Base-by-base conservation (phyloP, 1,139 yeast species). In the Zhuliangozyma parablackwelliae region DNA sequence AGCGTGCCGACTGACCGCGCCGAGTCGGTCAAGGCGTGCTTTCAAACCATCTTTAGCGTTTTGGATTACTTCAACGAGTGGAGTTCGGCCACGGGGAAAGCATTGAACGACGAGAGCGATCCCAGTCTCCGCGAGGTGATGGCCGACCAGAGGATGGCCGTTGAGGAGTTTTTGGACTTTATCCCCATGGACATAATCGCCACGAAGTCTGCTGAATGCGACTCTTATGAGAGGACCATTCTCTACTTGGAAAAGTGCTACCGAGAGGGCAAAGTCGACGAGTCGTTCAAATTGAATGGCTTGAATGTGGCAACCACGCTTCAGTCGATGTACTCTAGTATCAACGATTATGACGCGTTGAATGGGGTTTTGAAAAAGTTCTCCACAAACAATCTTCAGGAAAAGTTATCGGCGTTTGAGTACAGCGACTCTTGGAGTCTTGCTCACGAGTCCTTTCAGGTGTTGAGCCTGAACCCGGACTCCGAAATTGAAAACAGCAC, bases 331-430 rank as follows among this genome's bases (percentile, higher is more conserved):
- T 94, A 92, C 56, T 84, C 95, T 5, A 84, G 77, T 41, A 78
- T 92, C 39, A 90, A 89, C 51, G 98, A 94, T 55, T 75, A 83
- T 32, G 99, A 94, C 63, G 82, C 96, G 0, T 69, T 94, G 31
- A 92, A 87, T 55, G 99, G 98, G 13, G 78, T 88, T 3, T 63
- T 92, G 36, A 80, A 87, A 42, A 73, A 75, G 45, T 84, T 88
- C 48, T 79, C 96, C 0, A 74, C 83, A 0, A 78, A 79, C 33
- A 78, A 80, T 43, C 64, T 89, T 36, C 72, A 75, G 13, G 89
- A 87, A 40, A 87, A 87, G 53, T 72, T 90, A 28, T 66, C 80
- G 6, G 86, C 88, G 39, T 80, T 90, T 43, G 95, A 88, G 49
- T 89, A 85, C 46, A 83, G 87, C 39, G 92, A 88, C 33, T 82